Evolutionary conservation across 352 stramenopile genomes (phyloP).

Genomic region (Globisporangium barbulae): DNA sequence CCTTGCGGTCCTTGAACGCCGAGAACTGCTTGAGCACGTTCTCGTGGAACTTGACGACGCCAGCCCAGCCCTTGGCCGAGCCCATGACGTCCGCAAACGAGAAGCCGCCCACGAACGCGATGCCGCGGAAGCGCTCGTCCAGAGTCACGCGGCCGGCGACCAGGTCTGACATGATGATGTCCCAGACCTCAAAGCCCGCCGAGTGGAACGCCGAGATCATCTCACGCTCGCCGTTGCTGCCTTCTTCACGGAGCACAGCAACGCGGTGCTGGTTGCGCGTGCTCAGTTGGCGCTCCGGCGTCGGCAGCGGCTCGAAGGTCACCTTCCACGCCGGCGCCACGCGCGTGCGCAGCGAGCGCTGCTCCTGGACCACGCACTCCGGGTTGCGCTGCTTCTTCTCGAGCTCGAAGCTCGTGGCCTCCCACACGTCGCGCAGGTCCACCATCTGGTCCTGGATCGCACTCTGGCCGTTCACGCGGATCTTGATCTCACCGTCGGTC

Average conservation of each 20-base stretch:
- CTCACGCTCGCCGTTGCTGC: conserved; percentile 98
- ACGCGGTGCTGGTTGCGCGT: conserved; percentile 91
- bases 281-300: conserved; percentile 76
- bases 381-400: conserved; percentile 97
- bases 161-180: conserved; percentile 97
- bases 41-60: conserved; percentile 96
- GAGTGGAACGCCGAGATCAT: conserved; percentile 97
- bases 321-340: conserved; percentile 88
- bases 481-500: conserved; percentile 82
- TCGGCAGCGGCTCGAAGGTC: conserved; percentile 84
- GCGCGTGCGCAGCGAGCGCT: conserved; percentile 86
- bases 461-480: conserved; percentile 85
- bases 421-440: conserved; percentile 95
- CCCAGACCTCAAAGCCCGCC: conserved; percentile 98
- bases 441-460: conserved; percentile 73
- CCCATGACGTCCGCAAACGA: conserved; percentile 98
- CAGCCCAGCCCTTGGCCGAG: conserved; percentile 98
- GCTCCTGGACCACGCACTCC: conserved; percentile 94
- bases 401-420: conserved; percentile 98
- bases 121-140: conserved; percentile 93
- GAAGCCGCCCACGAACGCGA: conserved; percentile 99
- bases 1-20: conserved; percentile 91
- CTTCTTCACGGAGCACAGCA: conserved; percentile 97
- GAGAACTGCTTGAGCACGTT: conserved; percentile 96
- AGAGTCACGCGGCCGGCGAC: conserved; percentile 89